Evolutionary conservation across 495 filamentous ascomycete species (phyloP).

Genomic region (Thermothielavioides terrestris): DNA sequence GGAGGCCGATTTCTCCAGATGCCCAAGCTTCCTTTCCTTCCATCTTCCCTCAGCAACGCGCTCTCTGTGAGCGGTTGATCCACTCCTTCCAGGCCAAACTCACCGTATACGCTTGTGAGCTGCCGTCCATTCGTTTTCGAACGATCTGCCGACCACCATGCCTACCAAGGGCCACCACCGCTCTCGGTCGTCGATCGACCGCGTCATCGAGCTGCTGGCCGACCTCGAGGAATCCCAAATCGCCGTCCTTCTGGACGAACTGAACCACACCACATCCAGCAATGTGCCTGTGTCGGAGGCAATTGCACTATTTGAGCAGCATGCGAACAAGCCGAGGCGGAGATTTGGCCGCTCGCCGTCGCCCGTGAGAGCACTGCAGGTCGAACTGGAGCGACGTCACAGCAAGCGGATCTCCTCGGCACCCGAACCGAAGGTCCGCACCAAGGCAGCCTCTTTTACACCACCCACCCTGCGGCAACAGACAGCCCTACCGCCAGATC

Average conservation of each 20-base stretch:
- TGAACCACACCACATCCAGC: conserved; percentile 32
- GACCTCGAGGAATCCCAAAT: conserved; percentile 31
- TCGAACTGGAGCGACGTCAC: conserved; percentile 27
- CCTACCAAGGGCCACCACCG: conserved; percentile 25
- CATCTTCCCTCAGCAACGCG: neutral
- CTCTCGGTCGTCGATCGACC: conserved; percentile 32
- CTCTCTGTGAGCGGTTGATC: conserved; percentile 7
- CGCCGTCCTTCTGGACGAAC: conserved; percentile 27
- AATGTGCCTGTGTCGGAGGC: conserved; percentile 31
- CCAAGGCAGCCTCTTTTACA: conserved; percentile 3
- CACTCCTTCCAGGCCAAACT: neutral
- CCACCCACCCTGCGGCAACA: neutral
- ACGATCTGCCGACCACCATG: conserved; percentile 18
- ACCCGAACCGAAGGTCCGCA: conserved; percentile 10
- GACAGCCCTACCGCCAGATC: neutral
- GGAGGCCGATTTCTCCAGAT: conserved; percentile 4
- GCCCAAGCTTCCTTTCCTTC: conserved; percentile 7
- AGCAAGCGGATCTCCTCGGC: conserved; percentile 28
- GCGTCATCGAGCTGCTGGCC: conserved; percentile 31
- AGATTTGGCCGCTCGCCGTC: conserved; percentile 21
- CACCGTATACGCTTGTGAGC: neutral
- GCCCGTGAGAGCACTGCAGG: conserved; percentile 25
- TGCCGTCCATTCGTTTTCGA: neutral
- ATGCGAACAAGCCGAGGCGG: conserved; percentile 15
- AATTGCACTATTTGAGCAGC: conserved; percentile 27